Evolutionary conservation across 306 rosid genomes (phyloP), one percentile per base, ranked within the genome.

Genomic region (Gastrolobium villosum): DNA sequence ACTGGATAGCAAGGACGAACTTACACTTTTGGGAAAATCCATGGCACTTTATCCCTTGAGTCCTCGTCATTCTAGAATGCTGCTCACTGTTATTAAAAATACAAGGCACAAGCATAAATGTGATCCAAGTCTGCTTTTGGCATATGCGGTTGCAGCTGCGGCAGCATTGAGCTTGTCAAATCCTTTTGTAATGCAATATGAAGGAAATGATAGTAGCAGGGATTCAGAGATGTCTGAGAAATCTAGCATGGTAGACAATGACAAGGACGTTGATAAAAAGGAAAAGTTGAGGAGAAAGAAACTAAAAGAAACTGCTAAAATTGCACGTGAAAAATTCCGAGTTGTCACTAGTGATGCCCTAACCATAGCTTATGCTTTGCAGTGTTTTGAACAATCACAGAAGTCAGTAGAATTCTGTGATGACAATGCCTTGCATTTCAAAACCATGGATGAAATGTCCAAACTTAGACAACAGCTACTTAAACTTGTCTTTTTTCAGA

Each of bases 11-110:
- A 79, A 80, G 72, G 90, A 90, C 32, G 87, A 84, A 65, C 77
- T 94, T 56, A 94, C 97, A 49, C 64, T 80, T 48, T 74, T 92
- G 63, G 99, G 97, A 65, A 89, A 87, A 87, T 90, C 91, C 79
- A 94, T 92, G 99, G 93, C 97, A 45, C 83, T 70, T 41, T 94
- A 77, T 79, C 99, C 99, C 63, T 84, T 90, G 95, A 92, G 97
- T 86, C 99, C 99, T 54, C 97, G 98, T 76, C 99, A 89, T 88
- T 90, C 99, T 3, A 89, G 92, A 88, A 95, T 95, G 97, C 88
- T 90, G 45, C 94, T 95, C 71, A 90, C 95, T 1, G 85, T 92
- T 57, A 84, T 92, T 72, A 88, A 83, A 82, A 80, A 78, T 60
- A 84, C 90, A 87, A 86, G 84, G 73, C 86, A 57, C 37, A 68